phyloP scores from a whole-genome alignment of 768 basidiomycete species.

The Fibroporia radiculosa region DNA sequence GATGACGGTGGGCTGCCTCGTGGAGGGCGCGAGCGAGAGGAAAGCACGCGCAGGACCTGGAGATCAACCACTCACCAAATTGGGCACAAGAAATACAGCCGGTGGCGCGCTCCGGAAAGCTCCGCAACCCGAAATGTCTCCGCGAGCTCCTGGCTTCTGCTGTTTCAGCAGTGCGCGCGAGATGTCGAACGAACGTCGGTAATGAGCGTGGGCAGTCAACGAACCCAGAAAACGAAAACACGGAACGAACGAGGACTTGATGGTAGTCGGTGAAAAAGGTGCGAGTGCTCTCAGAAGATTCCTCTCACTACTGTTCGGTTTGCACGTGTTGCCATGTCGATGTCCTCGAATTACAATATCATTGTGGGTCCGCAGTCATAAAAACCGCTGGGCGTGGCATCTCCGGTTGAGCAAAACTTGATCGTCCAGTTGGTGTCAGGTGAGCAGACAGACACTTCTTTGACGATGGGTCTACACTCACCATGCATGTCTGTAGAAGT shows the following conservation, averaged over 20 bases:
- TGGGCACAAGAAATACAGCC: conserved; percentile 8
- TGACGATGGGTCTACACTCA: no score
- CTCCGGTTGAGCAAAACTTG: no score
- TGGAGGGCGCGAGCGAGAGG: conserved; percentile 16
- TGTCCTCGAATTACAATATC: no score
- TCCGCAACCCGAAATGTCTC: conserved; percentile 10
- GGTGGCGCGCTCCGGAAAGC: conserved; percentile 2
- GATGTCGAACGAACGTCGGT: conserved; percentile 5
- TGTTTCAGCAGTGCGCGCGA: background rate
- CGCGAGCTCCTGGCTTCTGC: conserved; percentile 2
- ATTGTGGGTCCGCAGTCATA: no score
- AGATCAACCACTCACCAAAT: conserved; percentile 18
- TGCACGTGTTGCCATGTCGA: conserved; percentile 13
- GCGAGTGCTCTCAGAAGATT: background rate
- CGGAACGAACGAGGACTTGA: background rate
- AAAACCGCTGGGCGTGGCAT: no score
- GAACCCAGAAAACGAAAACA: background rate
- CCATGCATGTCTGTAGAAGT: no score
- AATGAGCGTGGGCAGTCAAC: conserved; percentile 4
- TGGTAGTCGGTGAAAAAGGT: background rate
- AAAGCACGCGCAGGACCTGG: conserved; percentile 15
- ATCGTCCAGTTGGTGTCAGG: no score
- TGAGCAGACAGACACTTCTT: no score
- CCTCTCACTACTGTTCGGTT: no score
- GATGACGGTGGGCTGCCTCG: conserved; percentile 21